A percentile compares a stretch with the other conserved stretches of the same genome.
phyloP scores from a whole-genome alignment of 495 filamentous ascomycete species.

The Astrocystis sublimbata region DNA sequence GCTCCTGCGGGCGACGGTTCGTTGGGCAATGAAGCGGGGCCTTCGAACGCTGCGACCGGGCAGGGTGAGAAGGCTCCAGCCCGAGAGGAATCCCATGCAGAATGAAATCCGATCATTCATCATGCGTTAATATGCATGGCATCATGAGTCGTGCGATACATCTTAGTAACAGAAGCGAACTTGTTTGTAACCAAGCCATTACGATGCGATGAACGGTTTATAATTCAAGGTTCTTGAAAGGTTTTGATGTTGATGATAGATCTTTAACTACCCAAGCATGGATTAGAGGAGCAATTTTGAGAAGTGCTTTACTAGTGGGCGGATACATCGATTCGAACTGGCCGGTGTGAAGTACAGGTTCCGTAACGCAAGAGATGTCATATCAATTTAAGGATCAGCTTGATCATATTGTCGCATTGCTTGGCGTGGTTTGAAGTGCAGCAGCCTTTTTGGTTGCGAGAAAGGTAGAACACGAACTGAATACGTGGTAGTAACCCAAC shows the following conservation, averaged over 20 bases:
- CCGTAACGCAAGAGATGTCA: background rate
- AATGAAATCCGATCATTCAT: background rate
- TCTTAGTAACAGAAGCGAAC: too few relatives aligned
- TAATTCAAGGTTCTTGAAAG: background rate
- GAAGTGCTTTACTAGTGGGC: background rate
- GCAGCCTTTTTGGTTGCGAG: too few relatives aligned
- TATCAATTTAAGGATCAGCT: too few relatives aligned
- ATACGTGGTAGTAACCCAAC: too few relatives aligned
- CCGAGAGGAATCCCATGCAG: background rate
- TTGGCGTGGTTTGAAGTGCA: too few relatives aligned
- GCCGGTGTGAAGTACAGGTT: background rate
- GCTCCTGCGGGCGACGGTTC: background rate
- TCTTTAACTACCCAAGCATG: slow-evolving; percentile 2
- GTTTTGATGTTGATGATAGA: slow-evolving; percentile 2
- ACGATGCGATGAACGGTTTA: background rate
- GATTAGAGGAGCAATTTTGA: background rate
- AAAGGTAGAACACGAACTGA: too few relatives aligned
- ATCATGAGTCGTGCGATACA: too few relatives aligned
- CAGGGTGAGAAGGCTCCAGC: background rate
- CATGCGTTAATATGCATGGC: background rate
- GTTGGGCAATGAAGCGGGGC: background rate
- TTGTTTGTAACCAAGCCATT: too few relatives aligned
- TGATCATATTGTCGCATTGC: too few relatives aligned
- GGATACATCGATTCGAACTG: background rate
- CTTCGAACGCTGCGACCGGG: background rate